Evolutionary conservation across 2,329 filamentous ascomycete genomes (phyloP).

Genomic region (Cladosporium velox): DNA sequence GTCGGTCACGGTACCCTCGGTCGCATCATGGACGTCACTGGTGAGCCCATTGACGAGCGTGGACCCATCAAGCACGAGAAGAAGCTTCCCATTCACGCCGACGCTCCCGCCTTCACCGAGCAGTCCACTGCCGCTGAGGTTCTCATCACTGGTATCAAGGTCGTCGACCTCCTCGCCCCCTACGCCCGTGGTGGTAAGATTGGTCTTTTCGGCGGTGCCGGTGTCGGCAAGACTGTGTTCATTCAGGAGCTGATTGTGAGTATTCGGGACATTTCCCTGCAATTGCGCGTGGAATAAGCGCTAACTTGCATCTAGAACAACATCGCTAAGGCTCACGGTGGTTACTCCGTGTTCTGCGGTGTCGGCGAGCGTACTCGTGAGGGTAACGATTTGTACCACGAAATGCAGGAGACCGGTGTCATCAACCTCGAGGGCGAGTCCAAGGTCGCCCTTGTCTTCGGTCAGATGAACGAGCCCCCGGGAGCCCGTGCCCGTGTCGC

Average conservation of each 20-base stretch:
- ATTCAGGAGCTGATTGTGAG: constrained; percentile 97
- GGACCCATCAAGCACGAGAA: constrained; percentile 94
- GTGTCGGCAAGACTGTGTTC: constrained; percentile 99
- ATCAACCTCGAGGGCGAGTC: constrained; percentile 99
- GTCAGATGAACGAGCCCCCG: constrained; percentile 99
- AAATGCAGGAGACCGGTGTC: constrained; percentile 99
- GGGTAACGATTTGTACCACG: constrained; percentile 99
- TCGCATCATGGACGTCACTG: constrained; percentile 99
- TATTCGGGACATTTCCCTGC: constrained; percentile 20
- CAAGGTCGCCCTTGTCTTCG: constrained; percentile 99
- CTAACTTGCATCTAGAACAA: constrained; percentile 69
- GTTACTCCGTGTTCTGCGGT: constrained; percentile 99
- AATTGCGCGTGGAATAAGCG: background rate
- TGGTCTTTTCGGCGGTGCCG: constrained; percentile 99
- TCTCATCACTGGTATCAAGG: constrained; percentile 99
- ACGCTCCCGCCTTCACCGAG: constrained; percentile 87
- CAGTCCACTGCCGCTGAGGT: constrained; percentile 97
- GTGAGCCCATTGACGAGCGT: constrained; percentile 99
- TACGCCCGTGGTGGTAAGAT: constrained; percentile 99
- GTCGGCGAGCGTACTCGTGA: constrained; percentile 99
- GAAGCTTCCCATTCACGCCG: constrained; percentile 87
- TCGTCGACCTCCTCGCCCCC: constrained; percentile 96
- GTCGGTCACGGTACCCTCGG: constrained; percentile 92
- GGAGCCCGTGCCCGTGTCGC: constrained; percentile 99
- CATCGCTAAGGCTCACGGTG: constrained; percentile 99